phyloP scores from a whole-genome alignment of 805 yeast species.

The Blastobotrys mokoenaii region DNA sequence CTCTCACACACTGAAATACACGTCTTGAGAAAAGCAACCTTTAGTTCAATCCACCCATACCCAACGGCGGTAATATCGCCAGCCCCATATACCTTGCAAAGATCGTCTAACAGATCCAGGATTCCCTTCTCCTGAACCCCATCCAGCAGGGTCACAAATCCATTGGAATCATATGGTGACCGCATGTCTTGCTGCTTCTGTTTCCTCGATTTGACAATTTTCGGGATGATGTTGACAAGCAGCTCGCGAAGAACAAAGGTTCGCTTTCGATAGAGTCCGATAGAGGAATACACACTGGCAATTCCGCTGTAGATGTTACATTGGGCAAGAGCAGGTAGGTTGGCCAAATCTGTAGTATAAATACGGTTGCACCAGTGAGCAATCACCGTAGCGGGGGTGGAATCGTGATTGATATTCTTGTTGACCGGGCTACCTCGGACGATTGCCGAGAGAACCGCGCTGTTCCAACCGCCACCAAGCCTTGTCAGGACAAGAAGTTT shows the following conservation, averaged over 20 bases:
- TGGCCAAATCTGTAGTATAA: conserved; percentile 36
- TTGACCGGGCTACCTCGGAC: conserved; percentile 33
- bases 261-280: conserved; percentile 58
- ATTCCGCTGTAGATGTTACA: conserved; percentile 56
- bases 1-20: conserved; percentile 48
- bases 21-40: conserved; percentile 45
- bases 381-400: conserved; percentile 35
- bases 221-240: conserved; percentile 34
- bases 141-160: conserved; percentile 1
- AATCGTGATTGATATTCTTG: conserved; percentile 16
- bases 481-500: conserved; percentile 50
- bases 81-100: conserved; percentile 50
- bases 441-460: conserved; percentile 35
- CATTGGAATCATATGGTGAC: not conserved
- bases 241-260: conserved; percentile 63
- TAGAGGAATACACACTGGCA: conserved; percentile 52
- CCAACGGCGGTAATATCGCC: conserved; percentile 28
- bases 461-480: conserved; percentile 41
- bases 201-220: conserved; percentile 2
- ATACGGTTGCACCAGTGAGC: conserved; percentile 40
- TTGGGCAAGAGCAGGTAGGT: conserved; percentile 44
- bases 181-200: conserved; percentile 3
- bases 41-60: conserved; percentile 48
- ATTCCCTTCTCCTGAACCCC: conserved; percentile 26
- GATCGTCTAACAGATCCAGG: conserved; percentile 37